Evolutionary conservation across 345 rosid species (phyloP), one percentile per base, ranked within the genome.

Genomic region (Psidium guajava): DNA sequence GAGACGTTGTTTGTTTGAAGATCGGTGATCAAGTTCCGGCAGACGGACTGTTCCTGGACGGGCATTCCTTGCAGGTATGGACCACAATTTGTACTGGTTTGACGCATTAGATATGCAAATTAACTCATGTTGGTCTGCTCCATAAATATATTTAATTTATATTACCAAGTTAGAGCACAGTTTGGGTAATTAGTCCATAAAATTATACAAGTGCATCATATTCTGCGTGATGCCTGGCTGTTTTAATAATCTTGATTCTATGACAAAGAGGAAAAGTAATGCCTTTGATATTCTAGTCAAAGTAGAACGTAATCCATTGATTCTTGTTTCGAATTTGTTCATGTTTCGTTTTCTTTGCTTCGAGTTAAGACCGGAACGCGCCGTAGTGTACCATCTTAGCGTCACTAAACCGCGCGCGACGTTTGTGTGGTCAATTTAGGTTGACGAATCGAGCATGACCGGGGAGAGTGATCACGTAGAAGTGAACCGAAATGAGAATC

Each of bases 371-470:
- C 15, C 8, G 8, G 36, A 59, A 59, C 1, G 36, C 73, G n/a
- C 27, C 73, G 54, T 52, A 52, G 14, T 3, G 54, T 4, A 3
- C 15, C 27, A 27, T 59, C 18, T 36, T 27, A 59, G 36, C 0
- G 20, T 2, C 36, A 6, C 73, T 12, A 59, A 59, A 27, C n/a
- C 73, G 13, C 1, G 73, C 6, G 0, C 73, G 14, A 13, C 73
- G 14, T 2, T 27, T 5, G 36, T 12, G n/a, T 2, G 27, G 8
- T n/a, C 14, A 59, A 59, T 59, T 59, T 27, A 59, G 73, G 51
- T 81, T 50, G 95, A 95, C 11, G 94, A 94, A 86, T 93, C 94
- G 0, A 91, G 94, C 90, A 93, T 93, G 93, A 93, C 93, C 0
- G 93, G 94, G 11, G 96, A 93, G 86, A 93, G 93, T 5, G 92